Evolutionary conservation across 345 rosid species (phyloP).

Genomic region (Euphorbia pulcherrima): DNA sequence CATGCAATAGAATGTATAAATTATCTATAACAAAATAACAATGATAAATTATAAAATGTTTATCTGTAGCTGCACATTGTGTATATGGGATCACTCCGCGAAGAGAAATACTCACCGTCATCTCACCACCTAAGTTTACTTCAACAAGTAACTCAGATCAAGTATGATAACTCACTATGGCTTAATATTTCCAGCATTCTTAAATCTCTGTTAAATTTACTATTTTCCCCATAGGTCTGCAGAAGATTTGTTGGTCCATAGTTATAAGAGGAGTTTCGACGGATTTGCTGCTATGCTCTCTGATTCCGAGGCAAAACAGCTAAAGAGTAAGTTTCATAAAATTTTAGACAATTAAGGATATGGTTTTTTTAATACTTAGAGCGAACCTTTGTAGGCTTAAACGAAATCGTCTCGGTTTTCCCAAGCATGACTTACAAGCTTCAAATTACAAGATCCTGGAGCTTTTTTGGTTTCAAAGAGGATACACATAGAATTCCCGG

Average conservation of each 20-base stretch:
- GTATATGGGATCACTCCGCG: constrained; percentile 6
- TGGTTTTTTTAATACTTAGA: too few species aligned
- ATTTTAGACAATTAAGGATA: too few species aligned
- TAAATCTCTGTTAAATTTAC: background rate
- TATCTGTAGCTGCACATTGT: constrained; percentile 2
- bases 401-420: constrained; percentile 43
- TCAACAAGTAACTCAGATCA: background rate
- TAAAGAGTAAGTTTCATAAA: constrained; percentile 33
- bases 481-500: background rate
- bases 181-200: too few species aligned
- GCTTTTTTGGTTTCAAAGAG: constrained; percentile 42
- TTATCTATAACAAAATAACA: too few species aligned
- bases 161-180: too few species aligned
- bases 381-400: background rate
- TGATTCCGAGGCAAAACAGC: constrained; percentile 31
- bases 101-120: background rate
- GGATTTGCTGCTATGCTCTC: constrained; percentile 51
- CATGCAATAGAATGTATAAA: too few species aligned
- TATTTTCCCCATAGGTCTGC: constrained; percentile 14
- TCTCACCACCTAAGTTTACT: constrained; percentile 1
- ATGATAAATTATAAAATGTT: too few species aligned
- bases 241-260: constrained; percentile 35
- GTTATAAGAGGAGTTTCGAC: constrained; percentile 52
- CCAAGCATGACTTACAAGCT: too few species aligned
- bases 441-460: constrained; percentile 66